These are phyloP conservation scores for Coniferiporia weirii DNA, from an alignment of 1,284 basidiomycete genomes.

Conservation along the genomic window DNA sequence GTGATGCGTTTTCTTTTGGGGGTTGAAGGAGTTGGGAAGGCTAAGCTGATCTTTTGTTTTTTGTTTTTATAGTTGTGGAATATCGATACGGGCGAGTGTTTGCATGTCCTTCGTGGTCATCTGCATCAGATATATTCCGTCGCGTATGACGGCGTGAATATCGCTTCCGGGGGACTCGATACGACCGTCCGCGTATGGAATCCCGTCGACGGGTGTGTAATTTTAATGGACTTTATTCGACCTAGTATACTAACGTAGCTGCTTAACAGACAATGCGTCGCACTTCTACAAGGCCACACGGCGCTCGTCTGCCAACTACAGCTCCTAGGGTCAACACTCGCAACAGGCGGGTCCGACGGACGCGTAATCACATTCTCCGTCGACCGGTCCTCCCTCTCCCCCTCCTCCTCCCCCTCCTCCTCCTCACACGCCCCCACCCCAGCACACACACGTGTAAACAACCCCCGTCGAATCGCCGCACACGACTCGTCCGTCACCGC, in stretches of 20 bases:
- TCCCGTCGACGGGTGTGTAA: conserved; percentile 64
- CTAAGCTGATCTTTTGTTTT: conserved; percentile 9
- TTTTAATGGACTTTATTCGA: conserved; percentile 3
- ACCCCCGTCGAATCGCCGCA: conserved; percentile 57
- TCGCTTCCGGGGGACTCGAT: conserved; percentile 88
- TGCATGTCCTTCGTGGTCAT: conserved; percentile 86
- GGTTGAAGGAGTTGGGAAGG: background rate
- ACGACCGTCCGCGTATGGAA: conserved; percentile 91
- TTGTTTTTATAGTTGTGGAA: conserved; percentile 63
- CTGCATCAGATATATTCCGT: conserved; percentile 91
- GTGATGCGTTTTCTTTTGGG: conserved; percentile 31
- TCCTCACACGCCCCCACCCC: background rate
- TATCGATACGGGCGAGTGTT: conserved; percentile 78
- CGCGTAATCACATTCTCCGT: conserved; percentile 89
- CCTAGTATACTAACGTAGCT: conserved; percentile 1
- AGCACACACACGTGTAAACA: conserved; percentile 22
- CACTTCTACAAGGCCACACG: conserved; percentile 89
- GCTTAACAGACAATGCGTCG: conserved; percentile 63
- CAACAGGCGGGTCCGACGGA: conserved; percentile 92
- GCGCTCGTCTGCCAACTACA: conserved; percentile 93
- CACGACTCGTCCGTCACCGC: conserved; percentile 92
- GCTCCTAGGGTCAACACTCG: conserved; percentile 68
- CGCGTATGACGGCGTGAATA: conserved; percentile 82
- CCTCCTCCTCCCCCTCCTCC: conserved; percentile 21
- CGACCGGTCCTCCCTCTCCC: conserved; percentile 35